These are phyloP conservation scores for Ophiostoma australiae DNA, from an alignment of 2,329 filamentous ascomycete genomes.

Conservation along the genomic window DNA sequence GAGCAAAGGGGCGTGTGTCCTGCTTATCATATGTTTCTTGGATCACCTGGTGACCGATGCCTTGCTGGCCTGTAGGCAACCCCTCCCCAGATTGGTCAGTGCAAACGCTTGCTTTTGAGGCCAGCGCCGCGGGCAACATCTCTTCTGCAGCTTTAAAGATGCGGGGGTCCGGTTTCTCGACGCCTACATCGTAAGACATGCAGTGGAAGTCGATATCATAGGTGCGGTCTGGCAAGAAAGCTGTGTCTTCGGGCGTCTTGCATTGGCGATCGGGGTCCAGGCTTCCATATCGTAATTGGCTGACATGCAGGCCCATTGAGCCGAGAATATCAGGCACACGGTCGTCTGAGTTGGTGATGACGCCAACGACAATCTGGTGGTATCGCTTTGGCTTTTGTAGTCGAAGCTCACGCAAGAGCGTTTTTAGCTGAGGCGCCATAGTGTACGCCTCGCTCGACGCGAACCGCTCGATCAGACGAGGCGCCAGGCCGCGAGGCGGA, in stretches of 20 bases:
- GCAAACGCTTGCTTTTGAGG: background rate
- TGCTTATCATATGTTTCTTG: background rate
- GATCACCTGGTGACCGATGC: background rate
- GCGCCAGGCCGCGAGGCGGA: conserved; percentile 44
- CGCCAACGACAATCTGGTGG: conserved; percentile 43
- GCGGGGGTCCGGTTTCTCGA: conserved; percentile 51
- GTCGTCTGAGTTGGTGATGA: conserved; percentile 61
- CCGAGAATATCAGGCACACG: conserved; percentile 51
- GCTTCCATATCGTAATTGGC: conserved; percentile 33
- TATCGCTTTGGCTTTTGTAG: conserved; percentile 1
- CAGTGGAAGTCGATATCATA: conserved; percentile 51
- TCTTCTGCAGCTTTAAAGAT: conserved; percentile 54
- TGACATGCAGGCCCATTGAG: conserved; percentile 49
- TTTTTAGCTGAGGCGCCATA: conserved; percentile 43
- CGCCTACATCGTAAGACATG: conserved; percentile 59
- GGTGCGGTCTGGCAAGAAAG: background rate
- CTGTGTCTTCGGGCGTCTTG: background rate
- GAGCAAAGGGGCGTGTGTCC: background rate
- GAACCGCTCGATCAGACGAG: conserved; percentile 49
- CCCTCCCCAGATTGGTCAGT: background rate
- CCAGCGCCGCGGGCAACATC: conserved; percentile 31
- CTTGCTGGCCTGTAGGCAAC: background rate
- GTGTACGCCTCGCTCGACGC: conserved; percentile 49
- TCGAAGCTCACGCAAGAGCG: conserved; percentile 39
- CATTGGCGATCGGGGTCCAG: background rate